Percentiles rank a stretch among this genome's conserved stretches.
These are phyloP conservation scores for Smallanthus sonchifolius DNA, from an alignment of 129 eudicot species.

Conservation along the genomic window DNA sequence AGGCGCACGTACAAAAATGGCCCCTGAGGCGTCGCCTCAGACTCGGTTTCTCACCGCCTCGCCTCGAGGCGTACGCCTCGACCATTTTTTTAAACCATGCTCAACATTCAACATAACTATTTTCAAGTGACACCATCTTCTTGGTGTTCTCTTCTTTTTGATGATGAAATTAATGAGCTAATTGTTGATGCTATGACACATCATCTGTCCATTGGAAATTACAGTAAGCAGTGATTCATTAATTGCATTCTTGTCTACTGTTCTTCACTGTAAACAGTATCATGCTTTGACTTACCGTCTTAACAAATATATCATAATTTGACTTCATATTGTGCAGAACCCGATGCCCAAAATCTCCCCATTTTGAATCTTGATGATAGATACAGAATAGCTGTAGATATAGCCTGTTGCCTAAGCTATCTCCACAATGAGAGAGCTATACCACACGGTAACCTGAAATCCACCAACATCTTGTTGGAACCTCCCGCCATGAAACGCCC, in stretches of 20 bases:
- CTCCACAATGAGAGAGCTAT: constrained; percentile 74
- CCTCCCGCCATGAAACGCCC: constrained; percentile 41
- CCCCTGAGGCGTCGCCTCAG: too few species aligned
- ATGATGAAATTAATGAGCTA: not conserved
- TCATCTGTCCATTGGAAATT: not conserved
- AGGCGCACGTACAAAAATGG: too few species aligned
- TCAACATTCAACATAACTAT: not conserved
- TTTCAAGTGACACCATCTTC: not conserved
- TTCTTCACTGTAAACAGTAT: not conserved
- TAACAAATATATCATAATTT: not conserved
- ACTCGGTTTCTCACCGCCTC: too few species aligned
- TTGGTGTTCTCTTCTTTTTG: not conserved
- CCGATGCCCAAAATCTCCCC: constrained; percentile 42
- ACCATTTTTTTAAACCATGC: too few species aligned
- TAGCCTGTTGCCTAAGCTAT: constrained; percentile 65
- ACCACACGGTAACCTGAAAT: constrained; percentile 90
- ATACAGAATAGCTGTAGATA: constrained; percentile 48
- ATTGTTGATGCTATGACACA: not conserved
- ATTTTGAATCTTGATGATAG: constrained; percentile 45
- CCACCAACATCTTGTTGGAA: constrained; percentile 68
- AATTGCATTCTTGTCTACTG: not conserved
- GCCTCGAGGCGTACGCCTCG: too few species aligned
- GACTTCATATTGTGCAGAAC: constrained; percentile 43
- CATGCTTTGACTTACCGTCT: not conserved
- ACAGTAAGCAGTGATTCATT: not conserved